Evolutionary conservation across 257 asterid genomes (phyloP).

Genomic region (Plantago ovata): DNA sequence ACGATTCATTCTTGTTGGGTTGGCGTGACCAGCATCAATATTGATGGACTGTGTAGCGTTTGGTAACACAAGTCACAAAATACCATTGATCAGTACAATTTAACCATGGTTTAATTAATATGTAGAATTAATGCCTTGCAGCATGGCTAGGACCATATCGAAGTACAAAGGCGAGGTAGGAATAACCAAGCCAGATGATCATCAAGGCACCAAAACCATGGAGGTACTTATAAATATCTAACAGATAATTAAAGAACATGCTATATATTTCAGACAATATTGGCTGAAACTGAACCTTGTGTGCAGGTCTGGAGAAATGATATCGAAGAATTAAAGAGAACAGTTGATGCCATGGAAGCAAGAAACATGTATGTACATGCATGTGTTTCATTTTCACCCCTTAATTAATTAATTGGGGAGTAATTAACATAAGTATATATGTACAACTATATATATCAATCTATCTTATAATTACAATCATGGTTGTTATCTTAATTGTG

Average conservation of each 20-base stretch:
- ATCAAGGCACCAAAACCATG: constrained; percentile 34
- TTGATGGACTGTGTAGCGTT: too few species aligned
- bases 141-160: constrained; percentile 42
- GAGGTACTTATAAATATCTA: constrained; percentile 28
- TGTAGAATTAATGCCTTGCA: constrained; percentile 1
- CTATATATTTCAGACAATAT: not conserved
- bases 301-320: constrained; percentile 50
- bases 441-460: too few species aligned
- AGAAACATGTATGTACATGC: constrained; percentile 33
- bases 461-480: not conserved
- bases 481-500: not conserved
- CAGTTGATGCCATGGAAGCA: constrained; percentile 44
- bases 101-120: too few species aligned
- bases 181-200: constrained; percentile 22
- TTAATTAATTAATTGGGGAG: not conserved
- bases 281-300: not conserved
- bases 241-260: not conserved
- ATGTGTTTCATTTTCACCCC: not conserved
- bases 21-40: too few species aligned
- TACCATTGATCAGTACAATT: too few species aligned
- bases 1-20: too few species aligned
- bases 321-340: constrained; percentile 43
- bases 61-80: too few species aligned
- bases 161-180: constrained; percentile 54
- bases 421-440: too few species aligned